phyloP scores from a whole-genome alignment of 257 asterid species.

The Fraxinus quadrangulata region DNA sequence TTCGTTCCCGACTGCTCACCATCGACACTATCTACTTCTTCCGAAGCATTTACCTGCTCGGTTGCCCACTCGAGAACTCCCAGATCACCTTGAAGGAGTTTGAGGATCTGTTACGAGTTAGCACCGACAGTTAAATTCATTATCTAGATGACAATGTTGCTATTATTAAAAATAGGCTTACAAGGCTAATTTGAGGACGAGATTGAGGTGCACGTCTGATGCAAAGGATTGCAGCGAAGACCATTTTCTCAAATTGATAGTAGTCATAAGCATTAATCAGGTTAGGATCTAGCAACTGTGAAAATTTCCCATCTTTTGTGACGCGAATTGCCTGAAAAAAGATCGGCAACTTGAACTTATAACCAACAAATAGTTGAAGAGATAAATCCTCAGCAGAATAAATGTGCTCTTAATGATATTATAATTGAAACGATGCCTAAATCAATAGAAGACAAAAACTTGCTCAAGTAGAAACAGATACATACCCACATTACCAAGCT shows the following conservation, averaged over 20 bases:
- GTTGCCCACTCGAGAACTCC: slow-evolving; percentile 57
- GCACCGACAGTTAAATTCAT: slow-evolving; percentile 4
- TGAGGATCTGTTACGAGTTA: slow-evolving; percentile 59
- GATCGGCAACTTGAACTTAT: neutral
- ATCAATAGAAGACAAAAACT: neutral
- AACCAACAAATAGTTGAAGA: neutral
- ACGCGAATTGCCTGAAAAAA: slow-evolving; percentile 67
- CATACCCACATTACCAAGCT: slow-evolving; percentile 94
- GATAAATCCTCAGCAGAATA: neutral
- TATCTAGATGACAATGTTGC: neutral
- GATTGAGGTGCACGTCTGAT: slow-evolving; percentile 62
- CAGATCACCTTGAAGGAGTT: slow-evolving; percentile 70
- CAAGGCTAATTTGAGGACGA: slow-evolving; percentile 72
- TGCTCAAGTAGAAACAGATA: slow-evolving; percentile 13
- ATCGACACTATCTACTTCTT: slow-evolving; percentile 40
- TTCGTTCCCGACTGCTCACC: slow-evolving; percentile 49
- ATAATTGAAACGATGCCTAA: neutral
- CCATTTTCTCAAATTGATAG: slow-evolving; percentile 67
- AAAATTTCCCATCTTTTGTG: slow-evolving; percentile 51
- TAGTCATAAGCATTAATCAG: slow-evolving; percentile 47
- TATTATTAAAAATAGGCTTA: slow-evolving; percentile 35
- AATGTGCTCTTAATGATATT: neutral
- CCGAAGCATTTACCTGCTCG: slow-evolving; percentile 44
- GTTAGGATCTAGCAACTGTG: slow-evolving; percentile 62
- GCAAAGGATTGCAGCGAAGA: slow-evolving; percentile 76